Evolutionary conservation across 225 moss, liverwort and hornwort species (phyloP), one percentile per base, ranked within the genome.

Genomic region (Pseudoscleropodium purum): DNA sequence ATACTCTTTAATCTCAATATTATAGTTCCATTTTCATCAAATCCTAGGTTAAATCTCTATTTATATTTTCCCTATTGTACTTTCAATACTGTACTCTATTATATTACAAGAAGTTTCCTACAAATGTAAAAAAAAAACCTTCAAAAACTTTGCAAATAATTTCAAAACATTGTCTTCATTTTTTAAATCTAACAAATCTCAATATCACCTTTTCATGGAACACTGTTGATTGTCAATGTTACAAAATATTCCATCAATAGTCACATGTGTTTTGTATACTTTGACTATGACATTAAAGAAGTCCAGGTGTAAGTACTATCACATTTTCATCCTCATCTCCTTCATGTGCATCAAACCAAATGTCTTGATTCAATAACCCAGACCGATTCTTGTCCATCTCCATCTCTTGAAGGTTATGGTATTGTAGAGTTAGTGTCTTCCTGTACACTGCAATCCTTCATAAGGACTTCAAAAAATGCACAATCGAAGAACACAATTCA

Each of bases 131-230:
- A 52, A n/a, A n/a, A 52, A n/a, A 18, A 4, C 17, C n/a, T 17
- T 56, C 54, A 2, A 9, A 84, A 68, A 9, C 9, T 19, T 2
- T n/a, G 2, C 30, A 68, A 54, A 37, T n/a, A 4, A 36, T 39
- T 84, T 29, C 3, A 15, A 2, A 39, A 15, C 7, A 84, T 2
- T 2, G 0, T 31, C 23, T 0, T 39, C 1, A 57, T 18, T 56
- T 43, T 15, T 61, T 10, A 7, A 21, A 86, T 49, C 11, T 51
- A 30, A 37, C 15, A 21, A 27, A 39, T 52, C 20, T 52, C 15
- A 5, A 29, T 18, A 59, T 59, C 6, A 18, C 29, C n/a, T 11
- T 39, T 27, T 2, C 3, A 29, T 27, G 34, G 15, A 39, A n/a
- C 9, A 69, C 39, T 68, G 19, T 9, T n/a, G n/a, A n/a, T 68